Evolutionary conservation across 2,329 filamentous ascomycete genomes (phyloP).

Genomic region (Daldinia sp.): DNA sequence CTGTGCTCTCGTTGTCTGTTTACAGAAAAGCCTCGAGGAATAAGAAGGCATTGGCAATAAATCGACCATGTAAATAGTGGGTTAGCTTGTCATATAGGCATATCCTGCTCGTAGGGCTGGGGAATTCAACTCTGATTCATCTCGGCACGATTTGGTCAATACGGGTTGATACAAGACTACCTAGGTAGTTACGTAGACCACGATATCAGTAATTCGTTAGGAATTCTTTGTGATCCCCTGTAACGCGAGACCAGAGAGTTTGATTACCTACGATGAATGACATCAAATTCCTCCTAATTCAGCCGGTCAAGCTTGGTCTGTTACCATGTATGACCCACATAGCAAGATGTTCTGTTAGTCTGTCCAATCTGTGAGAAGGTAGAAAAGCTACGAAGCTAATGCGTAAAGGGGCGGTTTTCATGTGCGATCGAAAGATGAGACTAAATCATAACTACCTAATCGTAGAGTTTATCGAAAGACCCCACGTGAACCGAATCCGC

Average conservation of each 20-base stretch:
- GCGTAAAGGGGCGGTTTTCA: too few species aligned
- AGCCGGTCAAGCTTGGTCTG: background rate
- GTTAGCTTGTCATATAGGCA: background rate
- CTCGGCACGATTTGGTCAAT: background rate
- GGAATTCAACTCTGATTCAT: background rate
- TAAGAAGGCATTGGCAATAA: background rate
- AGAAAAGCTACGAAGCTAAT: background rate
- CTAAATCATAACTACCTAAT: too few species aligned
- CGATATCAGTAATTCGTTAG: background rate
- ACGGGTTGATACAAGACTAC: too few species aligned
- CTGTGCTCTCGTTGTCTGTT: background rate
- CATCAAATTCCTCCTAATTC: background rate
- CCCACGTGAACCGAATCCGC: too few species aligned
- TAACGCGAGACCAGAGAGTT: background rate
- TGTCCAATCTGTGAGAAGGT: too few species aligned
- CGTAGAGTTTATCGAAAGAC: too few species aligned
- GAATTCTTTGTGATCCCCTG: background rate
- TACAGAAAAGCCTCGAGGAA: background rate
- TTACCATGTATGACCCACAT: background rate
- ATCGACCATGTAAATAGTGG: background rate
- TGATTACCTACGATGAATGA: background rate
- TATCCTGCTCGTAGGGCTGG: background rate
- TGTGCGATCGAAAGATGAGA: too few species aligned
- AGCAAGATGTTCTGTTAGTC: background rate
- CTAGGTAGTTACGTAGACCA: background rate